Base-by-base conservation (phyloP, 1,139 yeast species). In the Pichia sp. region DNA sequence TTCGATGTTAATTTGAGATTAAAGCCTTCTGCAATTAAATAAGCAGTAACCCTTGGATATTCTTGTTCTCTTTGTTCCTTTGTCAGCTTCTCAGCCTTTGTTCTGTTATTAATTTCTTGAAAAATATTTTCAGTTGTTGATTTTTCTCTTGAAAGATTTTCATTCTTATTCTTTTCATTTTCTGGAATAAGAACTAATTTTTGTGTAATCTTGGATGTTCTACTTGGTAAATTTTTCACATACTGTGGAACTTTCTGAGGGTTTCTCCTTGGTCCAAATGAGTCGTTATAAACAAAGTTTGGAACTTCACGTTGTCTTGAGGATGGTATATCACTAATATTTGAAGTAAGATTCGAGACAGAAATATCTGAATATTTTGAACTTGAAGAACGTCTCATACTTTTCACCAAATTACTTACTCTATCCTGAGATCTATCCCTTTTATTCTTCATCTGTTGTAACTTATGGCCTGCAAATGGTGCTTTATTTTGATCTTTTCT, bases 11-110 rank as follows among this genome's bases (percentile, higher is more conserved):
- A 74, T 42, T 76, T 74, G 50, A 91, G 70, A 61, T 87, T 76
- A 64, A 90, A 84, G 27, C 87, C 89, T 53, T 89, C 96, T 29
- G 96, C 83, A 10, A 90, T 83, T 60, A 89, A 80, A 67, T 91
- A 91, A 0, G 97, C 97, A 0, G 98, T 90, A 59, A 90, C 89
- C 55, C 98, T 70, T 36, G 96, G 83, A 59, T 85, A 79, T 58
- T 82, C 87, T 42, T 78, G 81, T 4, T 83, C 87, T 55, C 91
- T 70, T 42, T 77, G 75, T 49, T 83, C 90, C 59, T 83, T 83
- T 9, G 87, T 79, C 77, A 83, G 73, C 50, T 80, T 69, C 61
- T 87, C 95, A 1, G 91, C 91, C 48, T 85, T 71, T 1, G 90
- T 79, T 44, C 87, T 64, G 47, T 69, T 73, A 43, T 63, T 58